A percentile compares a stretch with the other conserved stretches of the same genome.
phyloP scores from a whole-genome alignment of 495 filamentous ascomycete genomes.

The Neurospora sp. region DNA sequence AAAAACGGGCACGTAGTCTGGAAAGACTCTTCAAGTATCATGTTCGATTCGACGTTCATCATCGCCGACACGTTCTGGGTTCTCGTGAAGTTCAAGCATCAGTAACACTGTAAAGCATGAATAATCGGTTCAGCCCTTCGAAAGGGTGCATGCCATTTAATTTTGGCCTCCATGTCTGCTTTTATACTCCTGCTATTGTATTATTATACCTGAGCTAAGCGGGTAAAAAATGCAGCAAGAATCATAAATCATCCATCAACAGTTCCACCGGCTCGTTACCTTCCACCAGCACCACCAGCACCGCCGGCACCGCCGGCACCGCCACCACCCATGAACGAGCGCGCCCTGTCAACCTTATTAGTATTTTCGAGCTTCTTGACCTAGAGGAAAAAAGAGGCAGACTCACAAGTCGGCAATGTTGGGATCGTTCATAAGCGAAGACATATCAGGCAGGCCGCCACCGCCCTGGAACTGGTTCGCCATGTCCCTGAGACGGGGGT shows the following conservation, averaged over 20 bases:
- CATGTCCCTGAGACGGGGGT: conserved; percentile 81
- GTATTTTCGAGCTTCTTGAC: not conserved
- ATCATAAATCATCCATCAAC: not conserved
- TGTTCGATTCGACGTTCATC: not conserved
- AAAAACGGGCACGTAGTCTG: not conserved
- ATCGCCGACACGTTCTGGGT: not conserved
- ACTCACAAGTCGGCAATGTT: conserved; percentile 88
- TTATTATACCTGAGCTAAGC: not conserved
- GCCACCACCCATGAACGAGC: conserved; percentile 62
- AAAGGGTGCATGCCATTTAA: not conserved
- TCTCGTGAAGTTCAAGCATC: not conserved
- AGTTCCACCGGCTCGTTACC: not conserved
- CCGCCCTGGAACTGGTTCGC: conserved; percentile 56
- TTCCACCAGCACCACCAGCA: not conserved
- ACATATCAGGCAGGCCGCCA: conserved; percentile 80
- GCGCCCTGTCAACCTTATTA: conserved; percentile 44
- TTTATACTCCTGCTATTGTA: not conserved
- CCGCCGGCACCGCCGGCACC: conserved; percentile 32
- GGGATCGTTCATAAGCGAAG: conserved; percentile 79
- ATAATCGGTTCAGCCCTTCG: not conserved
- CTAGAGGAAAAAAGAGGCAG: not conserved
- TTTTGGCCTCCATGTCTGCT: not conserved
- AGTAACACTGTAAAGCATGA: not conserved
- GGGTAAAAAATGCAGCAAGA: not conserved
- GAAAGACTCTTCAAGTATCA: not conserved